Evolutionary conservation across 805 yeast genomes (phyloP).

Genomic region (Starmerella potacharoeniae): DNA sequence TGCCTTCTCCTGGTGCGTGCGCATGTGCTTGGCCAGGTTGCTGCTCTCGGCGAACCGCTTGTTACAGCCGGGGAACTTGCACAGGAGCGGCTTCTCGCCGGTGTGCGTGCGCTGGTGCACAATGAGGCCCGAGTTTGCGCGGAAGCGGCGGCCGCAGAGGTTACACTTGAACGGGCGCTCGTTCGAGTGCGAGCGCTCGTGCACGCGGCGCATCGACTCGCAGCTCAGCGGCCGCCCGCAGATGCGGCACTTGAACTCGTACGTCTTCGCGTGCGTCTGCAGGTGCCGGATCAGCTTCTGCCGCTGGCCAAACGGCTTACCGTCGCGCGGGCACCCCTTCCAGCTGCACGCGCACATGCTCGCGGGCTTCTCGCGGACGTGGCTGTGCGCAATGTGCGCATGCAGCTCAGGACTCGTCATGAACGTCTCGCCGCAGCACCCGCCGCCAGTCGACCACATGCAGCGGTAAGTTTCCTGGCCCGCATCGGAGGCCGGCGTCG

Average conservation of each 20-base stretch:
- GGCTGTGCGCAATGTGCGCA: slow-evolving; percentile 54
- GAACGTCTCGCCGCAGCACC: slow-evolving; percentile 43
- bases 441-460: slow-evolving; percentile 20
- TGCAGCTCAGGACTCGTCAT: slow-evolving; percentile 50
- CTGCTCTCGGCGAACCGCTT: slow-evolving; percentile 82
- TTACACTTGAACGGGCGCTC: slow-evolving; percentile 75
- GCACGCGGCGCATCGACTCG: slow-evolving; percentile 67
- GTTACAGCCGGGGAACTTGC: slow-evolving; percentile 71
- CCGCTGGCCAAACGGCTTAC: slow-evolving; percentile 59
- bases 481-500: not conserved
- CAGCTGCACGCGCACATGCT: slow-evolving; percentile 55
- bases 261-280: slow-evolving; percentile 75
- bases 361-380: slow-evolving; percentile 52
- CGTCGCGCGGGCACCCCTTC: slow-evolving; percentile 59
- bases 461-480: slow-evolving; percentile 5
- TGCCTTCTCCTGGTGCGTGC: slow-evolving; percentile 42
- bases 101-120: slow-evolving; percentile 81
- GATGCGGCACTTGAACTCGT: slow-evolving; percentile 60
- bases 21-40: slow-evolving; percentile 79
- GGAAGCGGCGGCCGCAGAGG: slow-evolving; percentile 63
- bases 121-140: slow-evolving; percentile 70
- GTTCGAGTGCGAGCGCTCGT: slow-evolving; percentile 74
- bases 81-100: slow-evolving; percentile 75
- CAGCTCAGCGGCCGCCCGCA: slow-evolving; percentile 70
- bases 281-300: slow-evolving; percentile 81